Percentiles rank a stretch among this genome's conserved stretches.
phyloP scores from a whole-genome alignment of 2,329 filamentous ascomycete genomes.

The Penicillium sp. region DNA sequence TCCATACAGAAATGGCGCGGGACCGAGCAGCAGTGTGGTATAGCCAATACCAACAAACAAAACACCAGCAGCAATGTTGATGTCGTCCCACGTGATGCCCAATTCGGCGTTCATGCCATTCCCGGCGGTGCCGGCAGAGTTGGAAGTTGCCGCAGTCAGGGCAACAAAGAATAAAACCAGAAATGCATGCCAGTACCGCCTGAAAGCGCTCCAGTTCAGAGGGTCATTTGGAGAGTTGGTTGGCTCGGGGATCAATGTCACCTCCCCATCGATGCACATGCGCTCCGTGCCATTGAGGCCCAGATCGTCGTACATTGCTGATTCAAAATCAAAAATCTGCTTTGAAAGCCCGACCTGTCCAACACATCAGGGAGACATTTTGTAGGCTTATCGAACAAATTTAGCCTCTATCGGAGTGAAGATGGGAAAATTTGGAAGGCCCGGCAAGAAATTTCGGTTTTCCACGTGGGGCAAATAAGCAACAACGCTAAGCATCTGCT shows the following conservation, averaged over 20 bases:
- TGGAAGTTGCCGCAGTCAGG: constrained; percentile 55
- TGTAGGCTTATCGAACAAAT: not conserved
- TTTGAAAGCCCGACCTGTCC: not conserved
- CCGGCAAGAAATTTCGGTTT: not conserved
- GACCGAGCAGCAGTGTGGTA: constrained; percentile 53
- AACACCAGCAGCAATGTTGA: constrained; percentile 57
- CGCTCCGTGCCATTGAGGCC: constrained; percentile 27
- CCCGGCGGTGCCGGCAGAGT: constrained; percentile 53
- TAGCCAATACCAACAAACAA: constrained; percentile 56
- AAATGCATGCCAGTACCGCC: constrained; percentile 51
- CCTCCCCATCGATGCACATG: constrained; percentile 37
- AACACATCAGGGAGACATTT: constrained; percentile 9
- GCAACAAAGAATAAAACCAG: constrained; percentile 54
- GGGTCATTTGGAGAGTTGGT: constrained; percentile 53
- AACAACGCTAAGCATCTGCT: not conserved
- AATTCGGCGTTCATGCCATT: constrained; percentile 51
- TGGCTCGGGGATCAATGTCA: constrained; percentile 54
- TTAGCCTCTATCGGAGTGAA: not conserved
- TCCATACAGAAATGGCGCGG: constrained; percentile 54
- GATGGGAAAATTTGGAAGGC: not conserved
- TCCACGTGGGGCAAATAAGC: constrained; percentile 5
- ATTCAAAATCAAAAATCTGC: constrained; percentile 7
- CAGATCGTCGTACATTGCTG: constrained; percentile 13
- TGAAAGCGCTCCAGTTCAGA: constrained; percentile 49
- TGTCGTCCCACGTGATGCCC: constrained; percentile 50